These are phyloP conservation scores for Dendrocalamus sinicus DNA, from an alignment of 176 grass and related monocot species.

Conservation along the genomic window DNA sequence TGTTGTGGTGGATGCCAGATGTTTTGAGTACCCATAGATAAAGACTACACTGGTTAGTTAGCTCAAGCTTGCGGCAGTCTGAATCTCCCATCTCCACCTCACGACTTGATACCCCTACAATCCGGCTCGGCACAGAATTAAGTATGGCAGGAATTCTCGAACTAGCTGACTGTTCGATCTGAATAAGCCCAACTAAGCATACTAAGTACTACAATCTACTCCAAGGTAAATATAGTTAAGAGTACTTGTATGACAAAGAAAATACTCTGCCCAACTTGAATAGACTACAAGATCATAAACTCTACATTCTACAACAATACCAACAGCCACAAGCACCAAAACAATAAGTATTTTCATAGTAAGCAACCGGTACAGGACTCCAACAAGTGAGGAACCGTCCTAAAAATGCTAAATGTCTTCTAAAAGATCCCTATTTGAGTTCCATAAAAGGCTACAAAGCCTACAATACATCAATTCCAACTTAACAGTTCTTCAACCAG, in stretches of 20 bases:
- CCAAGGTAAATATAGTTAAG: neutral
- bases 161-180: neutral
- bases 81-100: neutral
- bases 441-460: slow-evolving; percentile 12
- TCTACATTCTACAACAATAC: neutral
- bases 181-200: neutral
- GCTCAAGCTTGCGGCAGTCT: slow-evolving; percentile 1
- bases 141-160: neutral
- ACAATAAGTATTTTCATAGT: neutral
- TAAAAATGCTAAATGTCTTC: slow-evolving; percentile 8
- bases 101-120: neutral
- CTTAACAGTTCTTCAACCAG: neutral
- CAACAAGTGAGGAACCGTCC: slow-evolving; percentile 2
- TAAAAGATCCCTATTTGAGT: neutral
- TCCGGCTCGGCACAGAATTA: neutral
- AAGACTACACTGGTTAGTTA: neutral
- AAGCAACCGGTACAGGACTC: neutral
- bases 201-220: neutral
- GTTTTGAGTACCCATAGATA: neutral
- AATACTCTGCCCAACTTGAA: slow-evolving; percentile 12
- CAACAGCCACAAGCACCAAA: slow-evolving; percentile 5
- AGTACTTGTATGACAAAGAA: slow-evolving; percentile 10
- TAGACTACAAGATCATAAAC: neutral
- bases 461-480: slow-evolving; percentile 12
- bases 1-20: neutral